These are phyloP conservation scores for Rhizopus delemar DNA, from an alignment of 371 early-diverging fungal genomes.

Conservation along the genomic window DNA sequence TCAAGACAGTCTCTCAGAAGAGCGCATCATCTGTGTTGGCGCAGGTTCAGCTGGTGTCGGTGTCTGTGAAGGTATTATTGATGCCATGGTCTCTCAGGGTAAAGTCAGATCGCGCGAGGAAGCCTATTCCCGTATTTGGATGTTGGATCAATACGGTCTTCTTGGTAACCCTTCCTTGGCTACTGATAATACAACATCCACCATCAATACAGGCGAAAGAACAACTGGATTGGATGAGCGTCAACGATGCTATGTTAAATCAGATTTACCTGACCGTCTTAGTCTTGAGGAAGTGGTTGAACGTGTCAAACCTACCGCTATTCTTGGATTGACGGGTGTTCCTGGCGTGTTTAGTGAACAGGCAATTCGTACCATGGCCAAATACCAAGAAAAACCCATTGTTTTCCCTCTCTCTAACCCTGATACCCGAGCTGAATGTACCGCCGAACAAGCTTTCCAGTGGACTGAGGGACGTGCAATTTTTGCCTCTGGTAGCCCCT, in stretches of 20 bases:
- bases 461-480: conserved; percentile 67
- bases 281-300: conserved; percentile 58
- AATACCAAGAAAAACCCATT: conserved; percentile 58
- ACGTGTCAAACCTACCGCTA: conserved; percentile 61
- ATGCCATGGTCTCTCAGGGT: conserved; percentile 65
- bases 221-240: conserved; percentile 49
- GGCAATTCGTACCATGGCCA: conserved; percentile 61
- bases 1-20: conserved; percentile 43
- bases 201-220: conserved; percentile 8
- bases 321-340: conserved; percentile 64
- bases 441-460: conserved; percentile 62
- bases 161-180: conserved; percentile 49
- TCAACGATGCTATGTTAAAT: conserved; percentile 57
- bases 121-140: conserved; percentile 58
- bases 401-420: conserved; percentile 71
- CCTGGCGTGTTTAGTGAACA: conserved; percentile 62
- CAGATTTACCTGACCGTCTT: conserved; percentile 53
- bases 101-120: conserved; percentile 59
- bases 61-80: conserved; percentile 67
- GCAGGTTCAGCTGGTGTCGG: conserved; percentile 74
- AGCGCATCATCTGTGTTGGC: conserved; percentile 65
- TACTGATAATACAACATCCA: conserved; percentile 18
- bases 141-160: conserved; percentile 61
- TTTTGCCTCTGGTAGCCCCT: conserved; percentile 66
- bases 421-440: conserved; percentile 66